Base-by-base conservation (phyloP, 805 yeast species). In the Yarrowia bubula region DNA sequence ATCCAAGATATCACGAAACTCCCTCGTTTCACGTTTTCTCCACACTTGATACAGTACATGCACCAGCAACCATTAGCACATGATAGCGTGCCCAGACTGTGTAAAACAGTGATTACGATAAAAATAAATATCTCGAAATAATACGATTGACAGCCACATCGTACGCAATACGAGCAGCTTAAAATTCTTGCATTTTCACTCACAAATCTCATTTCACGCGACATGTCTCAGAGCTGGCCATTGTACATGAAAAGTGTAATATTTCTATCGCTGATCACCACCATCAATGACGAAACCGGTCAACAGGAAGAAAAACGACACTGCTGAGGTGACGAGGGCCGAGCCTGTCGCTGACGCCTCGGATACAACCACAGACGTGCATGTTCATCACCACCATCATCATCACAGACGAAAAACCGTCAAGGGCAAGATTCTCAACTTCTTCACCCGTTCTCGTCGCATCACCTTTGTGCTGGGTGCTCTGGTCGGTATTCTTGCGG, bases 401-500 rank as follows among this genome's bases (percentile, higher is more conserved):
- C 50, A 58, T 6, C 64, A 42, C 32, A 17, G 13, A 10, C 47
- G 48, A 15, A 39, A 41, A 17, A 32, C 51, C 15, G 37, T 43
- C 42, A 38, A 53, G 46, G 22, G 64, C 35, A 37, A 35, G 33
- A 51, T 48, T 33, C 31, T 58, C 42, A 58, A 57, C n/a, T 48
- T 68, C 14, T 64, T 68, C 28, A 55, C 69, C 6, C 80, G 64
- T 4, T 33, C 90, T 1, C 81, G 86, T 69, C 75, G 90, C 62
- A 79, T 85, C 18, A 79, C 85, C 8, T 88, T 90, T 69, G 69
- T 87, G 0, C 72, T 89, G 43, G 97, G 97, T 50, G 85, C 96
- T 0, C 51, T 90, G 0, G 67, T 90, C 13, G 97, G 97, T 14
- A 76, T 90, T 1, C 53, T 81, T 0, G 69, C 84, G 3, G 92